A percentile compares a stretch with the other conserved stretches of the same genome.
phyloP scores from a whole-genome alignment of 2,329 filamentous ascomycete species.

The Aspergillus sp. region DNA sequence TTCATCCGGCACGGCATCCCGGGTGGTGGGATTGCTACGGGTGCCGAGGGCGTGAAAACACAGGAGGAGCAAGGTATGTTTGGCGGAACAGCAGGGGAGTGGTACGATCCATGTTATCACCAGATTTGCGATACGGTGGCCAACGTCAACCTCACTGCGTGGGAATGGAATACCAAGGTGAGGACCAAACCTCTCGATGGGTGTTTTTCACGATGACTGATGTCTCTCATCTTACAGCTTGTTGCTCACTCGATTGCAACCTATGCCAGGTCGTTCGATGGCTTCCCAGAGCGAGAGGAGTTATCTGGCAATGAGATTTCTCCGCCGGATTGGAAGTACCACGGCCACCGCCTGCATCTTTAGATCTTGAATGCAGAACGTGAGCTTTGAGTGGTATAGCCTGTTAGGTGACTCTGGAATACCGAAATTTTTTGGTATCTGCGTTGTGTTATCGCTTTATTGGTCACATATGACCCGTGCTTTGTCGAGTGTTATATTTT shows the following conservation, averaged over 20 bases:
- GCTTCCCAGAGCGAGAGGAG: conserved; percentile 57
- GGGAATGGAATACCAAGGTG: conserved; percentile 55
- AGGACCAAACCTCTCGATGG: conserved; percentile 3
- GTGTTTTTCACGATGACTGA: background rate
- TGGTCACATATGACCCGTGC: too few species aligned
- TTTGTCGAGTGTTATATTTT: too few species aligned
- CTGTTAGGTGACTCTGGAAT: background rate
- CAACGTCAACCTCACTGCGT: conserved; percentile 55
- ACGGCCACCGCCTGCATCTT: conserved; percentile 14
- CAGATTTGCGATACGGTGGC: conserved; percentile 50
- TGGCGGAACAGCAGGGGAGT: conserved; percentile 62
- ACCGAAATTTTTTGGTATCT: too few species aligned
- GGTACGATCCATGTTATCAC: conserved; percentile 59
- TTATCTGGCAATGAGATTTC: conserved; percentile 5
- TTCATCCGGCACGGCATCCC: conserved; percentile 73
- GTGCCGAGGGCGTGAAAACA: conserved; percentile 75
- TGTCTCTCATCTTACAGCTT: conserved; percentile 12
- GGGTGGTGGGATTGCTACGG: conserved; percentile 72
- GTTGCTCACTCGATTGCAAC: conserved; percentile 73
- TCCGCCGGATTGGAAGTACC: conserved; percentile 15
- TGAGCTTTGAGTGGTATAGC: too few species aligned
- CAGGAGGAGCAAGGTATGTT: conserved; percentile 63
- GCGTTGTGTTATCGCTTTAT: too few species aligned
- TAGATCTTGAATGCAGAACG: conserved; percentile 2
- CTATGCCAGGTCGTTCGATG: conserved; percentile 64